Conservation (phyloP, 768 basidiomycete species). For the Russula brevipes region DNA sequence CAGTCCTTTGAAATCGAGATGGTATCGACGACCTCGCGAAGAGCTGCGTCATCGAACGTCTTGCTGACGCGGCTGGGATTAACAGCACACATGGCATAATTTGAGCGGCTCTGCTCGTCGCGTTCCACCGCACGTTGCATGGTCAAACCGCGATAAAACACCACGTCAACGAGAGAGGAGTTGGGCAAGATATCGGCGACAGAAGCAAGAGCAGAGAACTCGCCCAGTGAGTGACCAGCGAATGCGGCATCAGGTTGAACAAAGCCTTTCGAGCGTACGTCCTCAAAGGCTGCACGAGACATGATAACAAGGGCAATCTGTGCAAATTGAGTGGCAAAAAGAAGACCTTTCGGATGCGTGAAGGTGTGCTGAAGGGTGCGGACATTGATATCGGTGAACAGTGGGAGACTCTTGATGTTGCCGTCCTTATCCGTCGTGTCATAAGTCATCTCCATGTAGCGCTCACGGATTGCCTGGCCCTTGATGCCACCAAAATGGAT, state of each 20-base stretch:
- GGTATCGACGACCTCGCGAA: slow-evolving; percentile 94
- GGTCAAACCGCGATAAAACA: slow-evolving; percentile 99
- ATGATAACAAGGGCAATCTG: slow-evolving; percentile 98
- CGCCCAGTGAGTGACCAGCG: slow-evolving; percentile 96
- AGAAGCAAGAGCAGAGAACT: slow-evolving; percentile 96
- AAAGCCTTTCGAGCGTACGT: slow-evolving; percentile 94
- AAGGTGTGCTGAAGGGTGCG: slow-evolving; percentile 98
- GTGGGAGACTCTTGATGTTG: slow-evolving; percentile 89
- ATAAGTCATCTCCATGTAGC: slow-evolving; percentile 99
- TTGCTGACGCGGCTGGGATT: slow-evolving; percentile 94
- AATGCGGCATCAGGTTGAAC: slow-evolving; percentile 91
- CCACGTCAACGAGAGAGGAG: slow-evolving; percentile 92
- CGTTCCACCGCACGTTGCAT: slow-evolving; percentile 99
- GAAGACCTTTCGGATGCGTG: slow-evolving; percentile 89
- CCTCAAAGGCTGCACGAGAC: slow-evolving; percentile 97
- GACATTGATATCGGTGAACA: slow-evolving; percentile 92
- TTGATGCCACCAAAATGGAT: slow-evolving; percentile 99
- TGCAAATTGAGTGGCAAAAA: slow-evolving; percentile 97
- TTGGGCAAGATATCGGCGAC: slow-evolving; percentile 96
- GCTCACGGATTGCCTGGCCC: slow-evolving; percentile 94
- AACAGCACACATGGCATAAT: slow-evolving; percentile 99
- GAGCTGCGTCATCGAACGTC: slow-evolving; percentile 89
- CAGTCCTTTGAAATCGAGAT: slow-evolving; percentile 72
- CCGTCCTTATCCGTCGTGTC: slow-evolving; percentile 96
- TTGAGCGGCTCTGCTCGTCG: slow-evolving; percentile 85